phyloP scores from a whole-genome alignment of 768 basidiomycete species.

The Auricularia cornea region DNA sequence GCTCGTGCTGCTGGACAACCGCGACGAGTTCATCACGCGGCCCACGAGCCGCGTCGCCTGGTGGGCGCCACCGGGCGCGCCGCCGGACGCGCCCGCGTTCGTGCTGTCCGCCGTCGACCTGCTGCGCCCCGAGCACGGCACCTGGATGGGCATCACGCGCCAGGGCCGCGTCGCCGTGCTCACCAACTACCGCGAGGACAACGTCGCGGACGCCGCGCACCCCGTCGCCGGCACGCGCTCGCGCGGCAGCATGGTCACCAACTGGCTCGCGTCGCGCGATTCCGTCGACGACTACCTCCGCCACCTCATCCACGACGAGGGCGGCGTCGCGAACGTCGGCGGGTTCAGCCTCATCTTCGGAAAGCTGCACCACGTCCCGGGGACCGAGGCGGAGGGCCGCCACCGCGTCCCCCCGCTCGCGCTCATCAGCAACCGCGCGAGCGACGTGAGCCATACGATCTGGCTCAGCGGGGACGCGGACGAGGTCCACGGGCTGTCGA shows the following conservation, averaged over 20 bases:
- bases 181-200: not conserved
- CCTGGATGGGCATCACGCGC: conserved; percentile 14
- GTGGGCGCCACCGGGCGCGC: not conserved
- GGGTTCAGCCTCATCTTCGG: not conserved
- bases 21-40: conserved; percentile 8
- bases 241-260: not conserved
- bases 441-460: not conserved
- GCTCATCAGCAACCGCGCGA: not conserved
- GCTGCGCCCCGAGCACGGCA: conserved; percentile 5
- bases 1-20: conserved; percentile 2
- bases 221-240: not conserved
- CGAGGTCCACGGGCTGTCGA: not conserved
- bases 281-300: not conserved
- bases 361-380: not conserved
- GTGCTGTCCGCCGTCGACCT: not conserved
- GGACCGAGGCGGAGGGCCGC: not conserved
- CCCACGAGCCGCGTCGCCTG: not conserved
- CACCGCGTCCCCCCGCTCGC: not conserved
- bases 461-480: not conserved
- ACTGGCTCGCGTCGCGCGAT: not conserved
- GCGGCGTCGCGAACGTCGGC: not conserved
- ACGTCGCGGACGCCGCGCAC: not conserved
- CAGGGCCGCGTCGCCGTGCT: conserved; percentile 12
- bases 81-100: not conserved
- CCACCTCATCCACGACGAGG: not conserved